phyloP scores from a whole-genome alignment of 768 basidiomycete species.

The Psilocybe tampanensis region DNA sequence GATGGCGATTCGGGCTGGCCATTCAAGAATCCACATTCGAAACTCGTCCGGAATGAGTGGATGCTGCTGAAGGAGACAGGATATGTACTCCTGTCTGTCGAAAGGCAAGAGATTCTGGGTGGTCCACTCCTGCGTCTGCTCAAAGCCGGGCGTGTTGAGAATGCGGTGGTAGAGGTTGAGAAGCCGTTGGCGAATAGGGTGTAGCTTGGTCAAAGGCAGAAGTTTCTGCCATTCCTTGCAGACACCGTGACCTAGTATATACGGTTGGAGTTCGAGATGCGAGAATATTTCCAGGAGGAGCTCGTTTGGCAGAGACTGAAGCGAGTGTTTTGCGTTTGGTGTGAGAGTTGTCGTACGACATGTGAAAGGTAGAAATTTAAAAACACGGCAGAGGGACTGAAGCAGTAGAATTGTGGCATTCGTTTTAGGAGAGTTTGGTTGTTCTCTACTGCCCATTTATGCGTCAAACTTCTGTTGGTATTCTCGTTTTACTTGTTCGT shows the following conservation, averaged over 20 bases:
- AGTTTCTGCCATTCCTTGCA: neutral
- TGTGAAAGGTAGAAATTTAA: neutral
- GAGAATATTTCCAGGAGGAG: conserved; percentile 5
- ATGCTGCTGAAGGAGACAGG: neutral
- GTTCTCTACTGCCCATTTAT: no score
- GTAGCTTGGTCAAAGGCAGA: neutral
- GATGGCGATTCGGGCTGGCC: conserved; percentile 1
- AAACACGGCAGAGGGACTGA: no score
- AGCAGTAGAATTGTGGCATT: no score
- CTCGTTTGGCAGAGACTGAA: neutral
- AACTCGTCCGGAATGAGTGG: conserved; percentile 5
- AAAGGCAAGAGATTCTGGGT: conserved; percentile 2
- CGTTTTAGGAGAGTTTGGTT: no score
- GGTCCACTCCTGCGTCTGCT: neutral
- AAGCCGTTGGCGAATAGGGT: neutral
- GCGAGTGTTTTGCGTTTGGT: neutral
- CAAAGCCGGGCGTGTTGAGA: neutral
- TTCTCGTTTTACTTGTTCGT: no score
- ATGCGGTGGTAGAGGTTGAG: neutral
- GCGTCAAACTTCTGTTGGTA: no score
- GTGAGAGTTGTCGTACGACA: neutral
- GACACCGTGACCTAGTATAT: neutral
- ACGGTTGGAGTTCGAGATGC: conserved; percentile 2
- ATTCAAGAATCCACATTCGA: conserved; percentile 8
- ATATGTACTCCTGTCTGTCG: conserved; percentile 4